Conservation (phyloP, 305 asterid genomes). For the Petunia hybrid region DNA sequence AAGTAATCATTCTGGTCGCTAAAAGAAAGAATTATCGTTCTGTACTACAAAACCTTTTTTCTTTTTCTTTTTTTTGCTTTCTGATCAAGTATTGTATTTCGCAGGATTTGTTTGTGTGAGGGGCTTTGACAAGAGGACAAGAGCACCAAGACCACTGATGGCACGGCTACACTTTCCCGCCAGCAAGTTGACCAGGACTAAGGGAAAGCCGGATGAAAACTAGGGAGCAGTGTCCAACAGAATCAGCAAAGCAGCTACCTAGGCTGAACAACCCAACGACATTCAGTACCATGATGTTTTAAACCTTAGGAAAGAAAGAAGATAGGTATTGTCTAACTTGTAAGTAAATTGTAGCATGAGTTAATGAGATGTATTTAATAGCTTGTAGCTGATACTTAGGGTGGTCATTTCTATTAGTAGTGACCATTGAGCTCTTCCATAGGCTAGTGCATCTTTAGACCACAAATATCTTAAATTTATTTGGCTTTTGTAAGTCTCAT, state of each 20-base stretch:
- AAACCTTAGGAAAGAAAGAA: constrained; percentile 26
- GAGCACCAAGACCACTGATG: constrained; percentile 89
- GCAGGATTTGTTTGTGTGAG: constrained; percentile 96
- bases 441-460: constrained; percentile 26
- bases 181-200: constrained; percentile 67
- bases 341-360: constrained; percentile 27
- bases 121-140: constrained; percentile 80
- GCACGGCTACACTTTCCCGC: constrained; percentile 96
- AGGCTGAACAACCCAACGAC: constrained; percentile 21
- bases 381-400: constrained; percentile 32
- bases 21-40: neutral
- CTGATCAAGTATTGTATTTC: constrained; percentile 37
- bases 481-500: neutral
- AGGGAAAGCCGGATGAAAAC: constrained; percentile 60
- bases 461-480: neutral
- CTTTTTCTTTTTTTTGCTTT: constrained; percentile 12
- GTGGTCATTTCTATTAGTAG: constrained; percentile 13
- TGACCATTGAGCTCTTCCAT: constrained; percentile 11
- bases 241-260: constrained; percentile 24
- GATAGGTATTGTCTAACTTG: constrained; percentile 25
- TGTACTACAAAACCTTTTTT: constrained; percentile 7
- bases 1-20: neutral
- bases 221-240: constrained; percentile 35
- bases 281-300: constrained; percentile 27
- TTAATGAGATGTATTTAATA: constrained; percentile 20